Evolutionary conservation across 352 stramenopile species (phyloP), one percentile per base, ranked within the genome.

Genomic region (Phytophthora rubi): DNA sequence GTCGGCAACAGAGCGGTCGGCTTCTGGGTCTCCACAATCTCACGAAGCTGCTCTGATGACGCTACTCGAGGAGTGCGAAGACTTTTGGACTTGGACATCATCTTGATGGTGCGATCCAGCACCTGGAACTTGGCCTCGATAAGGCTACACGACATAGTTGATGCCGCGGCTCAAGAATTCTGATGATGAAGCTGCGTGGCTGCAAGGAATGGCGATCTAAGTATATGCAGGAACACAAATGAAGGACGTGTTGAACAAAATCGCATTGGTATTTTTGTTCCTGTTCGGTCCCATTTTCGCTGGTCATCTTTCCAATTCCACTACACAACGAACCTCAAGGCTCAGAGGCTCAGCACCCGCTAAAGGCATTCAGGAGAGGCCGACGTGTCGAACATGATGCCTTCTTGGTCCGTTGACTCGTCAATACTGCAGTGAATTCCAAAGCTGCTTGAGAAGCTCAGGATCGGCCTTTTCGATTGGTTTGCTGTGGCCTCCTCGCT

Each of bases 91-190:
- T 82, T 83, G 21, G 70, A 73, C 48, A 91, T 57, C 45, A 80
- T 57, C 39, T 78, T 80, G 51, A 88, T 89, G 6, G 77, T 82
- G 26, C 68, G 71, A 23, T 91, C 83, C 32, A 91, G 59, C 23
- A 77, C 70, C 61, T 85, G 80, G 65, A 90, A 91, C 60, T 90
- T 90, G 45, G 80, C 80, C 60, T 91, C 83, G 39, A 91, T 85
- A 51, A 90, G 79, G 48, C 76, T 82, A 8, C 73, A 87, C 21
- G 83, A 91, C 83, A 91, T 90, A 7, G 28, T 66, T 28, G n/a
- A 49, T 18, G 33, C 45, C 30, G 6, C 51, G n/a, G 13, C 13
- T 54, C 26, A 44, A 35, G 6, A 48, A 30, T 39, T 35, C 6
- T 42, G 30, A 39, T 35, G n/a, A 64, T 53, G 53, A 59, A 67